Evolutionary conservation across 1,139 yeast genomes (phyloP), one percentile per base, ranked within the genome.

Genomic region (Kurtzmaniella quercitrusa): DNA sequence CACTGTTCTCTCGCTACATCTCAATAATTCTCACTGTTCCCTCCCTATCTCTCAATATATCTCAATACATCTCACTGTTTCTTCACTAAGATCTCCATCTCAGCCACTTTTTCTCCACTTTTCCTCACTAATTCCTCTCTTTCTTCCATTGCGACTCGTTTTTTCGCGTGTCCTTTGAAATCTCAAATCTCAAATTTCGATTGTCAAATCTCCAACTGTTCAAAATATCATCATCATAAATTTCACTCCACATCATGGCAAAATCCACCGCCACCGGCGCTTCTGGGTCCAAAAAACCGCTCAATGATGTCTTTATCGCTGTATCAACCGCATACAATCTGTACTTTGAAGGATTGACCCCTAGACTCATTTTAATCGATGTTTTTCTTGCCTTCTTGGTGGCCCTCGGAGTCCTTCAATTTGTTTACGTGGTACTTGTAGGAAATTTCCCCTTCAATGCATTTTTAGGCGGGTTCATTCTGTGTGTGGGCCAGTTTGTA

Each of bases 371-470:
- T 62, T 69, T 90, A 46, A 85, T 93, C 58, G 98, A 93, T 62
- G 55, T 75, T 10, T 93, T 91, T 59, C 73, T 93, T 59, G 78
- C 63, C 21, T 90, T 88, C 53, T 67, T 93, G 48, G 91, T 93
- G 12, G 63, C 70, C 0, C 70, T 89, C 48, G 98, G 96, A 0
- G 68, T 79, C 2, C 65, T 87, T 40, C 98, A 93, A 65, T 88
- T 90, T 60, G 65, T 75, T 4, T 90, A 90, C 61, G 88, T 87
- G 48, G 52, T 85, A 34, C 50, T 90, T 14, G 80, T 90, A 43
- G 96, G 98, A 25, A 88, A 81, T 55, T 94, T 85, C 74, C 99
- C 99, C 17, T 93, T 94, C 76, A 93, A 93, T 66, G 98, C 97
- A 27, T 93, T 93, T 60, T 74, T 93, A 48, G 94, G 96, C 23